Evolutionary conservation across 805 yeast genomes (phyloP), one percentile per base, ranked within the genome.

Genomic region (Schwanniomyces yamadae): DNA sequence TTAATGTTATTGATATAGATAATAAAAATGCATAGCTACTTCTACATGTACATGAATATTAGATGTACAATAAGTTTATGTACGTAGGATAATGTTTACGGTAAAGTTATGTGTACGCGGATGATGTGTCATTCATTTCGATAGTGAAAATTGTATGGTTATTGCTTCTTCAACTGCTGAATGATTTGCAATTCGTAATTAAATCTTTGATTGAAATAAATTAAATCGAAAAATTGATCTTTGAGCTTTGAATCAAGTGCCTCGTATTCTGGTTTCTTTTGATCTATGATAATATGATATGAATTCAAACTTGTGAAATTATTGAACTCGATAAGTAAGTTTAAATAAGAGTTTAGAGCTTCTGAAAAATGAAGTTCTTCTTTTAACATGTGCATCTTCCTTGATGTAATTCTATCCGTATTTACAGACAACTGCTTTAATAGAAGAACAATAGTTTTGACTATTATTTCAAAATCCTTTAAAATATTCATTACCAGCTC

Each of bases 151-250:
- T n/a, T n/a, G n/a, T n/a, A n/a, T 27, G 15, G 3, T 5, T 16
- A 18, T 27, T 20, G 15, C 15, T 27, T 18, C 29, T 28, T 17
- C 19, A 28, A 28, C 5, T 19, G 23, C 8, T 28, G 18, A 16
- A 28, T 28, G 17, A 28, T 28, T 5, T 28, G 23, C 17, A 28
- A 18, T 28, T 28, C 31, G 19, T n/a, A 28, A 18, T 19, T n/a
- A 11, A 28, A 18, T 17, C 44, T 27, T 35, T 45, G 45, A 7
- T 28, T 24, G 28, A 43, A 44, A 28, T 39, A 38, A 13, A 36
- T 28, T 30, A 46, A 32, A 11, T 46, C 43, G 23, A 46, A 44
- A 25, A 44, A 46, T 13, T 33, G 26, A 21, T 44, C 46, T 28
- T 46, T 46, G 6, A 46, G 32, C 3, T 28, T 23, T 6, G 37